Base-by-base conservation (phyloP, 1,284 basidiomycete species). In the Marasmius tenuissimus region DNA sequence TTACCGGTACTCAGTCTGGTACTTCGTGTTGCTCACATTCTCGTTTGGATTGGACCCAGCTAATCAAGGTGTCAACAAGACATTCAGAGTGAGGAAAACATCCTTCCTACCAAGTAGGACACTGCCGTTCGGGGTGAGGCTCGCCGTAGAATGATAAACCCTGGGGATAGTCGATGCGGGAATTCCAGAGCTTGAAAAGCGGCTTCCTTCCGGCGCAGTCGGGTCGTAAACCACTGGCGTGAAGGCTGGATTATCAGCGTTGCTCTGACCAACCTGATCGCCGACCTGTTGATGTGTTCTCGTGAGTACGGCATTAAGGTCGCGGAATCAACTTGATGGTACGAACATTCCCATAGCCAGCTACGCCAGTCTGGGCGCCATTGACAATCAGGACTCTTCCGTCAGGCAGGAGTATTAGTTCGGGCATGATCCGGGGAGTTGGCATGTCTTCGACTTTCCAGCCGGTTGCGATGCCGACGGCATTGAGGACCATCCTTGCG, bases 311-410 rank as follows among this genome's bases (percentile, higher is more conserved):
- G 40, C 4, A 56, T 12, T 42, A 22, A 51, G n/a, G n/a, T 37
- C 35, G 60, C 42, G 47, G n/a, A n/a, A n/a, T n/a, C n/a, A n/a
- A n/a, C 51, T 33, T 58, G 34, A 54, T 33, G 50, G n/a, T 6
- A 58, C 68, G 52, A 45, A 84, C 82, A 71, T 86, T 87, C 22
- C 81, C 81, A 68, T 86, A 87, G 35, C 86, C 85, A 18, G 83
- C 82, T 57, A 83, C 79, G 10, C 84, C 84, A 0, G 69, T 70
- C 18, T 67, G 52, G 0, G 71, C 79, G n/a, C 78, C 81, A 69
- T 81, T 81, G 56, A 76, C 68, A 65, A 81, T 73, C 53, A 81
- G 65, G 14, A 82, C 65, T 63, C 79, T 73, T 6, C 80, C 81
- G 63, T 79, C 79, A 2, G 83, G 83, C 18, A 81, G 72, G 52